Evolutionary conservation across 1,284 basidiomycete species (phyloP).

Genomic region (Fomes fomentarius): DNA sequence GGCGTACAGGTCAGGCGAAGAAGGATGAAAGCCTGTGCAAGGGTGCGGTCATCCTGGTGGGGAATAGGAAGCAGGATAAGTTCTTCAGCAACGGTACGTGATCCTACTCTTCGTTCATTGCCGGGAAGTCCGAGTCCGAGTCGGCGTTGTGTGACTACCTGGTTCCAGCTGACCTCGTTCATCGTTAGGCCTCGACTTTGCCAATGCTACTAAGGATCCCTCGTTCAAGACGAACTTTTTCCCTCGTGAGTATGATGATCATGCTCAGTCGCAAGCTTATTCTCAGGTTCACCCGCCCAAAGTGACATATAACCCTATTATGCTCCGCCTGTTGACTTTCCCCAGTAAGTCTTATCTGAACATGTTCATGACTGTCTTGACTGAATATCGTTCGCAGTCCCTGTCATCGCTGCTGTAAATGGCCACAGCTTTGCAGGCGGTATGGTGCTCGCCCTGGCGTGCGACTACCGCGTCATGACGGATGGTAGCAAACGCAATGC

Average conservation of each 20-base stretch:
- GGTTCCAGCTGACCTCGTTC: neutral
- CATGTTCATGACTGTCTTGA: neutral
- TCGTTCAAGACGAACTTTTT: slow-evolving; percentile 60
- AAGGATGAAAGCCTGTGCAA: slow-evolving; percentile 41
- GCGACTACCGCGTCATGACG: slow-evolving; percentile 91
- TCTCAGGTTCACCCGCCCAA: neutral
- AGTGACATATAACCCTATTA: slow-evolving; percentile 39
- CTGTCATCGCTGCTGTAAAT: slow-evolving; percentile 87
- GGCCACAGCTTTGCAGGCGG: slow-evolving; percentile 92
- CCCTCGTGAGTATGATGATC: slow-evolving; percentile 51
- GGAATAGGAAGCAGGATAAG: slow-evolving; percentile 74
- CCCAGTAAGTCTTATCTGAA: slow-evolving; percentile 53
- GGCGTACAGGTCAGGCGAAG: slow-evolving; percentile 45
- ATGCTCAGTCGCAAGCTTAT: neutral
- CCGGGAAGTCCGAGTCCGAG: neutral
- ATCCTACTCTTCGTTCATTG: no score
- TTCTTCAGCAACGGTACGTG: slow-evolving; percentile 85
- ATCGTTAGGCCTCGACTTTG: slow-evolving; percentile 73
- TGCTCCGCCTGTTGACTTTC: slow-evolving; percentile 56
- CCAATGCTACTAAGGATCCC: slow-evolving; percentile 61
- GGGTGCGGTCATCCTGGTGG: slow-evolving; percentile 81
- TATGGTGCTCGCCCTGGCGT: slow-evolving; percentile 79
- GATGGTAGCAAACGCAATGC: slow-evolving; percentile 78
- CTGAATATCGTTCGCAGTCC: slow-evolving; percentile 52
- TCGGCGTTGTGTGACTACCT: neutral